Percentiles rank a stretch among this genome's conserved stretches.
phyloP scores from a whole-genome alignment of 371 early-diverging fungal species.

The Apophysomyces variabilis region DNA sequence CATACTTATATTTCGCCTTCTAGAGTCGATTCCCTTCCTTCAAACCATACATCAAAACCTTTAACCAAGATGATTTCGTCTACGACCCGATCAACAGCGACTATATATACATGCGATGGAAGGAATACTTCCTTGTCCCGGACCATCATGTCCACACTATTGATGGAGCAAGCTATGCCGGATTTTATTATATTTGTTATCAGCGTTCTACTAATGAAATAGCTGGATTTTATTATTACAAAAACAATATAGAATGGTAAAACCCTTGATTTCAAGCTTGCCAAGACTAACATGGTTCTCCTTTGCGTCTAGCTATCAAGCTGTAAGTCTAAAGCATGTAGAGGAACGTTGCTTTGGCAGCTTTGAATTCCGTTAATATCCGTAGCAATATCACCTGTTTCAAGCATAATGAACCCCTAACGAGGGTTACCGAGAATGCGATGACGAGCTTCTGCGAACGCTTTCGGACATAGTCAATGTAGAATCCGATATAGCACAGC shows the following conservation, averaged over 20 bases:
- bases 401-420: too few relatives aligned
- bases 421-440: too few relatives aligned
- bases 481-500: too few relatives aligned
- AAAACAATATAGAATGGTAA: slow-evolving; percentile 79
- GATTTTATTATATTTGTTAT: slow-evolving; percentile 95
- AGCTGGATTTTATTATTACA: slow-evolving; percentile 87
- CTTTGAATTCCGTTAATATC: slow-evolving; percentile 67
- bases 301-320: slow-evolving; percentile 67
- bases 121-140: slow-evolving; percentile 95
- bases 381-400: too few relatives aligned
- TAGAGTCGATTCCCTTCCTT: slow-evolving; percentile 74
- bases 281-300: background rate
- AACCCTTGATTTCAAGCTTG: background rate
- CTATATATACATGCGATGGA: slow-evolving; percentile 96
- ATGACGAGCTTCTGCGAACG: too few relatives aligned
- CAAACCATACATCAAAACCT: slow-evolving; percentile 56
- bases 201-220: slow-evolving; percentile 78
- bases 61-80: slow-evolving; percentile 71
- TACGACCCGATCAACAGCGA: slow-evolving; percentile 76
- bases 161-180: slow-evolving; percentile 92
- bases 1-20: background rate
- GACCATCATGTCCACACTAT: slow-evolving; percentile 88
- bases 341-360: slow-evolving; percentile 55
- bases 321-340: slow-evolving; percentile 73
- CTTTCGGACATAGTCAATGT: too few relatives aligned